phyloP scores from a whole-genome alignment of 2,329 filamentous ascomycete species.

The Pseudogymnoascus sp. region DNA sequence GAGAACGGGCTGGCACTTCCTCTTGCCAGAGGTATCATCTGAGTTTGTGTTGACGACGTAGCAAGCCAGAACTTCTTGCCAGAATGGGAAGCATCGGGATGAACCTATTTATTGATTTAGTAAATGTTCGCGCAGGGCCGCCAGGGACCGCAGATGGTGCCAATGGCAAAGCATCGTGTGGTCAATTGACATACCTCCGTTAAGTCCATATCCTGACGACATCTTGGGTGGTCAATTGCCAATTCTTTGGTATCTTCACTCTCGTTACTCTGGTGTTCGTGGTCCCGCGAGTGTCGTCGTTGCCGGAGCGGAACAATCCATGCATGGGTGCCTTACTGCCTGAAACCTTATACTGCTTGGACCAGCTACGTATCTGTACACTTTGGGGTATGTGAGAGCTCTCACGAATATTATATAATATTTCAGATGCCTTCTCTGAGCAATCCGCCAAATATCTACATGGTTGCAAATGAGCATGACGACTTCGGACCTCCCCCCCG shows the following conservation, averaged over 20 bases:
- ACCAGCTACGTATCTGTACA: slow-evolving; percentile 9
- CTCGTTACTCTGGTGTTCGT: slow-evolving; percentile 6
- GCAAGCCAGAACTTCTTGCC: slow-evolving; percentile 97
- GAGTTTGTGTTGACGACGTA: slow-evolving; percentile 87
- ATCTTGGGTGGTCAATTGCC: slow-evolving; percentile 37
- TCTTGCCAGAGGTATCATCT: slow-evolving; percentile 71
- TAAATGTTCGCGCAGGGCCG: neutral
- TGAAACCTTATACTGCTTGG: slow-evolving; percentile 9
- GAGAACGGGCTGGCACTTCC: slow-evolving; percentile 74
- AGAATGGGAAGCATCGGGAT: slow-evolving; percentile 93
- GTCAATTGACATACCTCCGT: slow-evolving; percentile 55
- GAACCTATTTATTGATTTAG: slow-evolving; percentile 36
- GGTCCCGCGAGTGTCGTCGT: neutral
- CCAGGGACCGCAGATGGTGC: neutral
- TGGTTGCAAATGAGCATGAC: slow-evolving; percentile 20
- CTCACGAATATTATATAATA: slow-evolving; percentile 17
- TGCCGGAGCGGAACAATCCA: slow-evolving; percentile 9
- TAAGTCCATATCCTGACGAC: slow-evolving; percentile 76
- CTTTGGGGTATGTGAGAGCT: slow-evolving; percentile 10
- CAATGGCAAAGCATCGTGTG: slow-evolving; percentile 13
- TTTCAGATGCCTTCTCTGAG: slow-evolving; percentile 18
- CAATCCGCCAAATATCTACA: slow-evolving; percentile 12
- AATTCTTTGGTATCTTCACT: slow-evolving; percentile 6
- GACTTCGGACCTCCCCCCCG: slow-evolving; percentile 44
- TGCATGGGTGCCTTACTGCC: slow-evolving; percentile 17